Evolutionary conservation across 805 yeast species (phyloP).

Genomic region (Zygosaccharomyces lentus): DNA sequence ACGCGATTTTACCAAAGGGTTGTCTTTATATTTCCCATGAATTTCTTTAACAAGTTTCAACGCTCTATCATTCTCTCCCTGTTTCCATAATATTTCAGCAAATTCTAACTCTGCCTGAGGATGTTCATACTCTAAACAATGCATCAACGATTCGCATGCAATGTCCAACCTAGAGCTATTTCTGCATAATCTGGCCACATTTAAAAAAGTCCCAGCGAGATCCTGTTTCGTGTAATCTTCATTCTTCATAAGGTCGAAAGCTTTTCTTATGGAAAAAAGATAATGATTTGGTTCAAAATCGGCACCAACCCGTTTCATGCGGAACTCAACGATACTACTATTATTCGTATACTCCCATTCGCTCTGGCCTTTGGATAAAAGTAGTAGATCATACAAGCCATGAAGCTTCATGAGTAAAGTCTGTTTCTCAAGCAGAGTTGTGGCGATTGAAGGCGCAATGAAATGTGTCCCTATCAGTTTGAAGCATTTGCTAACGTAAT

Average conservation of each 20-base stretch:
- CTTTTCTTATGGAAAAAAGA: conserved; percentile 54
- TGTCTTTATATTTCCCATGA: conserved; percentile 19
- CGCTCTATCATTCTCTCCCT: conserved; percentile 84
- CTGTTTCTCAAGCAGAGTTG: conserved; percentile 49
- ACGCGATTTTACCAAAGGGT: conserved; percentile 18
- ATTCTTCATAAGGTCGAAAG: conserved; percentile 37
- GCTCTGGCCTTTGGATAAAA: conserved; percentile 30
- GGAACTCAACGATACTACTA: conserved; percentile 20
- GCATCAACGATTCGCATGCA: conserved; percentile 68
- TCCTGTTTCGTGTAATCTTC: conserved; percentile 26
- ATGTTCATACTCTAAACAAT: conserved; percentile 27
- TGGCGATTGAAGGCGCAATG: conserved; percentile 42
- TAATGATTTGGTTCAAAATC: conserved; percentile 59
- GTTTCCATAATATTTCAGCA: conserved; percentile 81
- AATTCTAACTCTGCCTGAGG: conserved; percentile 63
- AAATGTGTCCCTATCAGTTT: conserved; percentile 57
- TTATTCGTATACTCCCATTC: conserved; percentile 15
- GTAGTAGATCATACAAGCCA: conserved; percentile 54
- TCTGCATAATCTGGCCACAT: conserved; percentile 61
- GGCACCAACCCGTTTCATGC: conserved; percentile 39
- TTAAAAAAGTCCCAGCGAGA: conserved; percentile 50
- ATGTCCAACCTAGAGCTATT: conserved; percentile 64
- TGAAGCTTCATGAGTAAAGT: conserved; percentile 52
- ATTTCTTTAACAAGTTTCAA: conserved; percentile 51
- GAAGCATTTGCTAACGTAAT: conserved; percentile 49